Evolutionary conservation across 306 rosid genomes (phyloP).

Genomic region (Oemleria cerasiformis): DNA sequence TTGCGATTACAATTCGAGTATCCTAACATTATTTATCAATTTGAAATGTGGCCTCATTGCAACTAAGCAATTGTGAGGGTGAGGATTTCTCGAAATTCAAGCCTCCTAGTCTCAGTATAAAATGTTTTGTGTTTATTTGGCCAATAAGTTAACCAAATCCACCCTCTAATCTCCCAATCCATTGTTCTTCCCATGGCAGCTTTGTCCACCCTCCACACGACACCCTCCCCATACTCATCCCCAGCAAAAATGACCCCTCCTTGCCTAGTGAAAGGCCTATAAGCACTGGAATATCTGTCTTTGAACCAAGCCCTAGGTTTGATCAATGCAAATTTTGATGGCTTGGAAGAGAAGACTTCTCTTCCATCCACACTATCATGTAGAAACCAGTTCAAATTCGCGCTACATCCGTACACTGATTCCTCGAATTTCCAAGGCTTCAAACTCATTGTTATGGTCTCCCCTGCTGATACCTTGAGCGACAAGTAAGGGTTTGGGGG

Average conservation of each 20-base stretch:
- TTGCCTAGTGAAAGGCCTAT: conserved; percentile 80
- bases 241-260: conserved; percentile 87
- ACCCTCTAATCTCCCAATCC: conserved; percentile 92
- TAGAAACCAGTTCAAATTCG: conserved; percentile 78
- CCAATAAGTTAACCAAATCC: conserved; percentile 93
- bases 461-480: conserved; percentile 58
- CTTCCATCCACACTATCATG: conserved; percentile 71
- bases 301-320: conserved; percentile 83
- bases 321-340: conserved; percentile 61
- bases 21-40: neutral
- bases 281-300: conserved; percentile 73
- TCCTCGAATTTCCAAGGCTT: conserved; percentile 94
- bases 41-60: neutral
- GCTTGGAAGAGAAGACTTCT: conserved; percentile 73
- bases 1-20: neutral
- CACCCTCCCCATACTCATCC: conserved; percentile 79
- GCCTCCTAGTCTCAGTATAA: conserved; percentile 70
- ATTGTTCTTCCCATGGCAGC: conserved; percentile 56
- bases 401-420: conserved; percentile 68
- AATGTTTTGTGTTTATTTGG: conserved; percentile 74
- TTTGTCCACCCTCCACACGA: conserved; percentile 78
- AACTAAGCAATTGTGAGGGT: conserved; percentile 49
- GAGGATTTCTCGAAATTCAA: conserved; percentile 68
- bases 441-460: conserved; percentile 52
- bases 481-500: conserved; percentile 56